Conservation (phyloP, 1,284 basidiomycete genomes). For the Fomitopsis schrenkii region DNA sequence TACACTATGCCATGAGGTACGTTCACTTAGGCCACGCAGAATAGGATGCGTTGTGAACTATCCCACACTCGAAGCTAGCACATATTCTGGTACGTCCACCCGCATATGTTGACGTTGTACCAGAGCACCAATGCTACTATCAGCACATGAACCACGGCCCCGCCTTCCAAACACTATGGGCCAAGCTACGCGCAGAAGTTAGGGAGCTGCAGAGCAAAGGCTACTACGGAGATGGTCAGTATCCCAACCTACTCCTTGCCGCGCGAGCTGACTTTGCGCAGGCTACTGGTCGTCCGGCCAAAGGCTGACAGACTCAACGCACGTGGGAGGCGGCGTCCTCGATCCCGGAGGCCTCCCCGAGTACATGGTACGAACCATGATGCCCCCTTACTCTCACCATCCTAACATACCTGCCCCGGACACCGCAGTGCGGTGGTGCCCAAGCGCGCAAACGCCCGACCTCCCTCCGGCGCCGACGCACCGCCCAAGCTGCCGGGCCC, state of each 20-base stretch:
- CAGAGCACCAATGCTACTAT: background rate
- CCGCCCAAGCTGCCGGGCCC: conserved; percentile 37
- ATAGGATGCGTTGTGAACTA: background rate
- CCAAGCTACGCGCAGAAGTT: conserved; percentile 59
- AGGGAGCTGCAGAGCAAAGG: conserved; percentile 61
- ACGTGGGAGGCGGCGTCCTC: conserved; percentile 46
- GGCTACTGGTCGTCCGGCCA: conserved; percentile 79
- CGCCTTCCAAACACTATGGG: conserved; percentile 71
- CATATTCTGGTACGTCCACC: conserved; percentile 60
- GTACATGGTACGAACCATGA: conserved; percentile 50
- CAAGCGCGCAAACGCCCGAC: conserved; percentile 55
- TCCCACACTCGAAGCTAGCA: conserved; percentile 51
- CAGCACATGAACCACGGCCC: conserved; percentile 78
- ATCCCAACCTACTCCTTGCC: conserved; percentile 1
- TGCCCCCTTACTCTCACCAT: background rate
- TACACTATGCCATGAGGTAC: conserved; percentile 79
- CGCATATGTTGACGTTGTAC: background rate
- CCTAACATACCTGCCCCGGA: conserved; percentile 1
- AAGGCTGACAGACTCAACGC: conserved; percentile 59
- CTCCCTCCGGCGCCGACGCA: conserved; percentile 39
- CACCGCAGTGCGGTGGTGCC: conserved; percentile 74
- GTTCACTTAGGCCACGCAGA: conserved; percentile 8
- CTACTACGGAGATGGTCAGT: conserved; percentile 75
- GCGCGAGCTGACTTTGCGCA: conserved; percentile 23
- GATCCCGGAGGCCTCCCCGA: conserved; percentile 62